Evolutionary conservation across 208 protist genomes (phyloP).

Genomic region (Blechomonas ayalai): DNA sequence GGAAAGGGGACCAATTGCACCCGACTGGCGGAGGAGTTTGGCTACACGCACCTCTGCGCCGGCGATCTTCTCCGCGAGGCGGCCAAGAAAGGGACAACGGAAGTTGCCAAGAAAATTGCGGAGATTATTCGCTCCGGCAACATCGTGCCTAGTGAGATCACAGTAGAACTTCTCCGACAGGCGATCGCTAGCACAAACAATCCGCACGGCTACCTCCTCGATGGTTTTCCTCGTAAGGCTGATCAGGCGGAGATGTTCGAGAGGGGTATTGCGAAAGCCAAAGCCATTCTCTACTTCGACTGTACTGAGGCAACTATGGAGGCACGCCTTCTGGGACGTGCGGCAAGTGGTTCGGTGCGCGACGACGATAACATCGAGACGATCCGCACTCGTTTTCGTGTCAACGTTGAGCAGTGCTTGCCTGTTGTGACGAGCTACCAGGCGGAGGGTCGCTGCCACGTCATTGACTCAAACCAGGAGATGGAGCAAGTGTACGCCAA

Average conservation of each 20-base stretch:
- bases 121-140: conserved; percentile 50
- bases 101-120: conserved; percentile 68
- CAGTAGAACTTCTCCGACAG: conserved; percentile 64
- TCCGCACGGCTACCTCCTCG: conserved; percentile 73
- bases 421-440: conserved; percentile 82
- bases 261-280: conserved; percentile 47
- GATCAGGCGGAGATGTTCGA: conserved; percentile 87
- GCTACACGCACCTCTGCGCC: conserved; percentile 81
- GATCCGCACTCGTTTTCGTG: conserved; percentile 63
- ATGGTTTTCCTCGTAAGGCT: conserved; percentile 84
- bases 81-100: conserved; percentile 36
- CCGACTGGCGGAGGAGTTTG: conserved; percentile 64
- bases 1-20: conserved; percentile 84
- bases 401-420: conserved; percentile 74
- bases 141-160: conserved; percentile 87
- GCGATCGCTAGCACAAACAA: conserved; percentile 56
- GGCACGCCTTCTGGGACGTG: conserved; percentile 47
- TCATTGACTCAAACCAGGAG: conserved; percentile 57
- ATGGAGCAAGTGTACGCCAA: conserved; percentile 62
- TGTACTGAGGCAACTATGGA: conserved; percentile 74
- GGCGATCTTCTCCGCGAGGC: conserved; percentile 82
- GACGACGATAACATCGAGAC: conserved; percentile 76
- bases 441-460: conserved; percentile 39
- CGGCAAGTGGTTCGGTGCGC: conserved; percentile 22
- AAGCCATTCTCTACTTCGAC: conserved; percentile 74